phyloP scores from a whole-genome alignment of 1,284 basidiomycete genomes.

The Cerioporus squamosus region DNA sequence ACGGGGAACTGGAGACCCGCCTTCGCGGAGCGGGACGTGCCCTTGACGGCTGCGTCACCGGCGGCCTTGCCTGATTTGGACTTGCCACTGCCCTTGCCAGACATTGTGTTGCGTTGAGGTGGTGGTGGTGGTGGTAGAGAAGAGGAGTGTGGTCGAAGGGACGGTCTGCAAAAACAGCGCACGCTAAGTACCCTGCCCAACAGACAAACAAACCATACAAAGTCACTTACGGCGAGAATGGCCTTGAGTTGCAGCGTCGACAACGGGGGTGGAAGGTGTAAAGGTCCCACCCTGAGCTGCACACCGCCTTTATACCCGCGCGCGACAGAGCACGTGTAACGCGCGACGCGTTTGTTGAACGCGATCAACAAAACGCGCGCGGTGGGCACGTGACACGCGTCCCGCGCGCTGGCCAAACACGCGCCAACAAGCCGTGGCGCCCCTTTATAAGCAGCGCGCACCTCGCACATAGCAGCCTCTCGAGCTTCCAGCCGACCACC shows the following conservation, averaged over 20 bases:
- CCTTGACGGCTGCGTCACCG: constrained; percentile 50
- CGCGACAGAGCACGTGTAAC: constrained; percentile 2
- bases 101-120: constrained; percentile 37
- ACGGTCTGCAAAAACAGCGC: neutral
- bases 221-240: neutral
- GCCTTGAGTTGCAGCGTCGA: neutral
- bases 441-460: constrained; percentile 22
- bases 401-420: constrained; percentile 23
- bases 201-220: neutral
- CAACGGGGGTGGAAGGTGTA: constrained; percentile 1
- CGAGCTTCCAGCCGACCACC: constrained; percentile 18
- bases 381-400: constrained; percentile 23
- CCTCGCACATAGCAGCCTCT: constrained; percentile 11
- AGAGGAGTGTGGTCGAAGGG: neutral
- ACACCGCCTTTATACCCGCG: neutral
- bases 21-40: constrained; percentile 81
- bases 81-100: constrained; percentile 62
- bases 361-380: constrained; percentile 23
- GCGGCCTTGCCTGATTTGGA: constrained; percentile 64
- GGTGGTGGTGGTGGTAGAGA: neutral
- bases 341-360: constrained; percentile 24
- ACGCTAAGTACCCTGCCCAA: neutral
- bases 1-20: constrained; percentile 86
- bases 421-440: constrained; percentile 23
- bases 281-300: neutral